Evolutionary conservation across 2,329 filamentous ascomycete species (phyloP), one percentile per base, ranked within the genome.

Genomic region (Pseudocercospora eumusae): DNA sequence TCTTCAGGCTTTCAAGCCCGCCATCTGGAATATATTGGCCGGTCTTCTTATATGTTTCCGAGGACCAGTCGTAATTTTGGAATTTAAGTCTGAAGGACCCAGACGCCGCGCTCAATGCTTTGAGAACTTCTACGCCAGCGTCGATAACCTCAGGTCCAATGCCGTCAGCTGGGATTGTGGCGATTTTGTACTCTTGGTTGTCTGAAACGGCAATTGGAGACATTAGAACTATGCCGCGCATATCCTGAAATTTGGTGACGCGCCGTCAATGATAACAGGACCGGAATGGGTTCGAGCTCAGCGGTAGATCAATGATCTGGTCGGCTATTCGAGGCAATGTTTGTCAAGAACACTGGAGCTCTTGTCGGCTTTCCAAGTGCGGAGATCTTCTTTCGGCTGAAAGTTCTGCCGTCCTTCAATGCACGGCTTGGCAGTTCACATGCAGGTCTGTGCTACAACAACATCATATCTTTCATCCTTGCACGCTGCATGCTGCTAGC

Each of bases 161-260:
- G 58, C 88, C 88, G 70, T 90, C 88, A 7, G 85, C 88, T 0
- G 87, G 86, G 59, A 90, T 88, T 28, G 80, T 82, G n/a, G 86
- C 86, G 64, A 89, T 86, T 56, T 72, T 78, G 68, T 83, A 81
- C 15, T 63, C 65, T 25, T 61, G 64, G 9, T 55, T 59, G 86
- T 65, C 61, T 52, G 66, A 59, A 44, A 62, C 62, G 50, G 68
- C 67, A 56, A 67, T 62, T 44, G 66, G 67, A 55, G 68, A 70
- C 68, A 70, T 70, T n/a, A n/a, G n/a, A n/a, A n/a, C n/a, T 50
- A 15, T 66, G 58, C n/a, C 33, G 21, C 15, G 13, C 25, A 42
- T 8, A 55, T n/a, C 4, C n/a, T 52, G 10, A 28, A 5, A n/a
- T 11, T 18, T 36, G 40, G 4, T 7, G 36, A 9, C 56, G 54